Evolutionary conservation across 306 rosid species (phyloP), one percentile per base, ranked within the genome.

Genomic region (Trifolium subterraneum): DNA sequence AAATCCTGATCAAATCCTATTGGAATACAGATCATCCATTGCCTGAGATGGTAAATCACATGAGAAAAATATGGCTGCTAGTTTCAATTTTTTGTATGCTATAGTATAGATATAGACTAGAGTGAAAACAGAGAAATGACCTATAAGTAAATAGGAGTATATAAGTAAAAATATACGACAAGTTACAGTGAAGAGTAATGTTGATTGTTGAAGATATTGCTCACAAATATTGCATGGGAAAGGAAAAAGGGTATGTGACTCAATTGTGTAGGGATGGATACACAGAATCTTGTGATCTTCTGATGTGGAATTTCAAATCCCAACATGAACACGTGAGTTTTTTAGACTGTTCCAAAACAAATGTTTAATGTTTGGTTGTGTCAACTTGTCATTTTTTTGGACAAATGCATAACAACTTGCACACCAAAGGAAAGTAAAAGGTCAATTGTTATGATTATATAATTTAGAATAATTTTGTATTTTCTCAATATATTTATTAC

Each of bases 241-340:
- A 36, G 10, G 39, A 29, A 72, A 79, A 68, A 63, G 62, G 73
- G 55, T 29, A 25, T 80, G 78, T 77, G 74, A 55, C 58, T n/a
- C 8, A 66, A 79, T 56, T 64, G 66, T 10, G 20, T 18, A 35
- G 60, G 56, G 33, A 25, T 25, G 29, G 41, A 1, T 36, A 48
- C 60, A 70, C 11, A 58, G 39, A 35, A 66, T 61, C 79, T 67
- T 77, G 82, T 77, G 84, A 77, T 63, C 79, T 67, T 76, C 52
- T 83, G 80, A 48, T 22, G 20, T 45, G 14, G 63, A 56, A 56
- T 72, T 31, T 42, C 78, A 50, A 29, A 25, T 79, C 70, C 84
- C 87, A 76, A 84, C 25, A 63, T 74, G 58, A 44, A 72, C 78
- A 35, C 50, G 62, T 62, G 80, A 80, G 22, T 38, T 18, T 51